Evolutionary conservation across 306 rosid species (phyloP).

Genomic region (Corylus americana): DNA sequence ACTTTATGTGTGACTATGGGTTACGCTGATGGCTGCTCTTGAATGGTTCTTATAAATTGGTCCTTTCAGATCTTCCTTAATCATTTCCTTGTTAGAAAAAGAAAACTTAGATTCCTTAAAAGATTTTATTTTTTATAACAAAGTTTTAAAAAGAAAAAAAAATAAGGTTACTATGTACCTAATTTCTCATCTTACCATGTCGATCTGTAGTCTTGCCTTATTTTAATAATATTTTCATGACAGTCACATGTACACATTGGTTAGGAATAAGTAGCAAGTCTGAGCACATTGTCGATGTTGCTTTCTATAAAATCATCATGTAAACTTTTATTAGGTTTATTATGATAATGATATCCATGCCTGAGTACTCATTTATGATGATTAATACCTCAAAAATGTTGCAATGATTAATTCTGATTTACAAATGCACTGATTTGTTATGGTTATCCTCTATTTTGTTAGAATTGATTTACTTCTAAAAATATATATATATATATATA

Average conservation of each 20-base stretch:
- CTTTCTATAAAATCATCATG: background rate
- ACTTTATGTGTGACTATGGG: background rate
- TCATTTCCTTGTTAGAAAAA: background rate
- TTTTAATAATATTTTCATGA: background rate
- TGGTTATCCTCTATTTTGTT: background rate
- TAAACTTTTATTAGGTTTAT: background rate
- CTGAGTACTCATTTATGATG: background rate
- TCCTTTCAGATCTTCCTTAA: background rate
- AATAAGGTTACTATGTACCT: background rate
- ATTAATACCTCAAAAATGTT: background rate
- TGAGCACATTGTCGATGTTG: background rate
- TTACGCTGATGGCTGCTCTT: background rate
- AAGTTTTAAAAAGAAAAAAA: background rate
- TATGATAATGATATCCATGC: background rate
- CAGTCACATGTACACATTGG: background rate
- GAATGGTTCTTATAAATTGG: background rate
- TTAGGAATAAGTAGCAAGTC: background rate
- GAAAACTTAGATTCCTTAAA: background rate
- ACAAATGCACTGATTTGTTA: constrained; percentile 3
- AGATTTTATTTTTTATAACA: background rate
- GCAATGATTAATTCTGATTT: background rate
- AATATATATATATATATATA: no score
- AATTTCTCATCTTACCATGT: background rate
- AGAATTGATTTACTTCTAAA: background rate
- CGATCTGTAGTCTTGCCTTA: background rate